Conservation (phyloP, 2,329 filamentous ascomycete genomes). For the Onygenales sp. region DNA sequence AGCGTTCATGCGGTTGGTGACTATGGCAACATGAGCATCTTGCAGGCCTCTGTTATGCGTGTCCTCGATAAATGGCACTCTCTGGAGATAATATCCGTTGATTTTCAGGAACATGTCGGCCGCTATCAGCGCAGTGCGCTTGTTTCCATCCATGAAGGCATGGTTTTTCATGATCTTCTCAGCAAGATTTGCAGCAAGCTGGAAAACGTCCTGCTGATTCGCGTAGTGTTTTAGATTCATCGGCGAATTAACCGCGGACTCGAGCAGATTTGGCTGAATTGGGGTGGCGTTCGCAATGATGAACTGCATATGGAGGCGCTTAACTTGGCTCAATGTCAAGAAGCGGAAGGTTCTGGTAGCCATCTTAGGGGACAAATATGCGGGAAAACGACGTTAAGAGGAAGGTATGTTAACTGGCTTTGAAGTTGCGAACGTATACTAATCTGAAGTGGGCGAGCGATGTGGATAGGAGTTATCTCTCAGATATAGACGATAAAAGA, state of each 20-base stretch:
- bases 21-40: slow-evolving; percentile 12
- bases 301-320: slow-evolving; percentile 5
- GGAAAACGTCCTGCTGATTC: slow-evolving; percentile 16
- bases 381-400: too few relatives aligned
- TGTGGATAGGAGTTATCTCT: too few relatives aligned
- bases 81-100: slow-evolving; percentile 19
- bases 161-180: slow-evolving; percentile 25
- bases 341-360: slow-evolving; percentile 5
- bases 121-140: slow-evolving; percentile 21
- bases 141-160: slow-evolving; percentile 22
- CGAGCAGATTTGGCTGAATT: slow-evolving; percentile 15
- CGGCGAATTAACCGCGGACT: slow-evolving; percentile 19
- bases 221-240: slow-evolving; percentile 19
- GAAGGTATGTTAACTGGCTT: too few relatives aligned
- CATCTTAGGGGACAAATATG: too few relatives aligned
- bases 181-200: slow-evolving; percentile 19
- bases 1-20: slow-evolving; percentile 9
- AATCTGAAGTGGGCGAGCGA: too few relatives aligned
- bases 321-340: slow-evolving; percentile 9
- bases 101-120: slow-evolving; percentile 23
- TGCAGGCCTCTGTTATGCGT: slow-evolving; percentile 4
- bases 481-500: too few relatives aligned
- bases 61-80: slow-evolving; percentile 7
- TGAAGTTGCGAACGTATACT: too few relatives aligned
- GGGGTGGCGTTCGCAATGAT: slow-evolving; percentile 7